phyloP scores from a whole-genome alignment of 306 rosid species.

The Trifolium subterraneum region DNA sequence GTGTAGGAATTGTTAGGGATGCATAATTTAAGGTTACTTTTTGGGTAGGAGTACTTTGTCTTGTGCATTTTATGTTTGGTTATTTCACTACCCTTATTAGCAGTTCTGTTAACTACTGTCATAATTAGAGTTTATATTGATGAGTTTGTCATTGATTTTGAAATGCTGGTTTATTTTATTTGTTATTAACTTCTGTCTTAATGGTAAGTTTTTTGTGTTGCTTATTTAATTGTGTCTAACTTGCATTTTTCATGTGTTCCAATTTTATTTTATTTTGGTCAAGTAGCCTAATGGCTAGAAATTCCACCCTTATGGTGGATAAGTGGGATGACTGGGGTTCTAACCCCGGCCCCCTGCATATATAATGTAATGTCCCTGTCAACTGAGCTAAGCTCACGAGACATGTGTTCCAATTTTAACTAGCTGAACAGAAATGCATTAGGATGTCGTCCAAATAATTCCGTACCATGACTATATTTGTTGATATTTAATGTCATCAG shows the following conservation, averaged over 20 bases:
- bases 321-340: too few species aligned
- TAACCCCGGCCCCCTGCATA: too few species aligned
- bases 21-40: not conserved
- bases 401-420: not conserved
- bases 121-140: not conserved
- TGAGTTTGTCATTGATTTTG: not conserved
- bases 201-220: not conserved
- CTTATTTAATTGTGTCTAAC: not conserved
- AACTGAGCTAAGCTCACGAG: too few species aligned
- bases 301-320: too few species aligned
- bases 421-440: not conserved
- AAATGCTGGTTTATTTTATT: too few species aligned
- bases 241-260: not conserved
- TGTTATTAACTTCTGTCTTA: too few species aligned
- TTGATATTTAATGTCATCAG: not conserved
- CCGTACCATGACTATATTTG: not conserved
- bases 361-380: too few species aligned
- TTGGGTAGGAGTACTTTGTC: not conserved
- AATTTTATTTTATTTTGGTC: too few species aligned
- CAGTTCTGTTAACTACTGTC: too few species aligned
- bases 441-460: too few species aligned
- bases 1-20: not conserved
- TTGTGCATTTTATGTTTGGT: not conserved
- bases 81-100: not conserved
- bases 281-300: too few species aligned